These are phyloP conservation scores for Aspergillus pseudoviridinutans DNA, from an alignment of 2,329 filamentous ascomycete genomes.

Conservation along the genomic window DNA sequence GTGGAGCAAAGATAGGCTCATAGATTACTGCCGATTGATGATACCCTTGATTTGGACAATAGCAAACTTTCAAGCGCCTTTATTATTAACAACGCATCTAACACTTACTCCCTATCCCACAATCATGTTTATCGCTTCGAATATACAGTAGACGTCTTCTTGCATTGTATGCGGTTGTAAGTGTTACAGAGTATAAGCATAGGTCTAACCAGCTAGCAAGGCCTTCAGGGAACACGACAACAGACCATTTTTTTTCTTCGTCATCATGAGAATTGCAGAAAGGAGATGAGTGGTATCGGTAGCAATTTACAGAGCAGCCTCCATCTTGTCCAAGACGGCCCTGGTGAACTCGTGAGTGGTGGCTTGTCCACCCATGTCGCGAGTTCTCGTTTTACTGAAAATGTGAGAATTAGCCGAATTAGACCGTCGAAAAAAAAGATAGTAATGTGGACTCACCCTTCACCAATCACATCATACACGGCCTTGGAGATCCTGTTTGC, in stretches of 20 bases:
- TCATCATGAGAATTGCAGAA: conserved; percentile 23
- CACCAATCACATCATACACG: conserved; percentile 75
- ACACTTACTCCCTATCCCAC: conserved; percentile 12
- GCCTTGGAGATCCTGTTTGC: conserved; percentile 93
- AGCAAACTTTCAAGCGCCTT: conserved; percentile 1
- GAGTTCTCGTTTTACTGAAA: conserved; percentile 74
- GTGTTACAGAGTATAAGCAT: conserved; percentile 27
- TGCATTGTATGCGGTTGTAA: conserved; percentile 17
- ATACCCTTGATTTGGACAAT: neutral
- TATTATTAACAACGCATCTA: conserved; percentile 12
- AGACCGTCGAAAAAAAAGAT: neutral
- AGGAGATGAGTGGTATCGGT: conserved; percentile 10
- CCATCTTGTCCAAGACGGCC: conserved; percentile 94
- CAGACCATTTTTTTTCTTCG: conserved; percentile 16
- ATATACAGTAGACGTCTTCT: conserved; percentile 21
- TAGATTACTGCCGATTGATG: neutral
- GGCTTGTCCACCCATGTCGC: conserved; percentile 89
- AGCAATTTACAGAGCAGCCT: conserved; percentile 59
- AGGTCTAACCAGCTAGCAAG: conserved; percentile 9
- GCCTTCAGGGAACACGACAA: conserved; percentile 11
- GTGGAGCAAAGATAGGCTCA: neutral
- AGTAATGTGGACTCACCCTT: conserved; percentile 62
- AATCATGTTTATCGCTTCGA: conserved; percentile 8
- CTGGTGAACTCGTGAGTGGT: conserved; percentile 94
- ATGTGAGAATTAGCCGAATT: conserved; percentile 38